Base-by-base conservation (phyloP, 768 basidiomycete genomes). In the Termitomyces sp. region DNA sequence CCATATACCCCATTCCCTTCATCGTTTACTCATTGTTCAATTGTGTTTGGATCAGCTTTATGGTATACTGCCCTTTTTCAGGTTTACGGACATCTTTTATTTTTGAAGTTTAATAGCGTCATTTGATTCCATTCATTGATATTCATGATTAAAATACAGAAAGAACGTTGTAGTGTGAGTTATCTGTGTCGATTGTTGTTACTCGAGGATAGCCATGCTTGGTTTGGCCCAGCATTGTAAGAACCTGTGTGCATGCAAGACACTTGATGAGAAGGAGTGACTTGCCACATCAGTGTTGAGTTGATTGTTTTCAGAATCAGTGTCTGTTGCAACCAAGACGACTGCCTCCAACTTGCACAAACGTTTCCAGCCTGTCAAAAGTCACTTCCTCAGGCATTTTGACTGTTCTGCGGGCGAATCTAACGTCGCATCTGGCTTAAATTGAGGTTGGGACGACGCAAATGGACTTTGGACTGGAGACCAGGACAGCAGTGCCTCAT, bases 381-480 rank as follows among this genome's bases (percentile, higher is more conserved):
- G 27, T 41, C 22, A 52, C 54, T 36, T 51, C 30, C 51, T 36
- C 24, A 51, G 13, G 46, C 31, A 52, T 47, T 33, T 39, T 49
- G 52, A 55, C 46, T 27, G 44, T 44, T 47, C 47, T 47, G 55
- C 11, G 36, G 46, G 31, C 27, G 55, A 39, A 57, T 52, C 57
- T 34, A 41, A 48, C 58, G 34, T 18, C 7, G n/a, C 13, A 53
- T 39, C 4, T 7, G 18, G 24, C 22, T 27, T 39, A 3, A 27
- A 54, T 20, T 12, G 53, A 42, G 53, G 37, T 15, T 24, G 24
- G 53, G 53, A 41, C 18, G 37, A 39, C 46, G 58, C 27, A 60
- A 62, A 76, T 78, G 77, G 76, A 78, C 66, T 61, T 75, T 52
- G 74, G 75, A 63, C 72, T 70, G 70, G 73, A 75, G 51, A 59